Base-by-base conservation (phyloP, 1,284 basidiomycete species). In the Schizopora paradoxa region DNA sequence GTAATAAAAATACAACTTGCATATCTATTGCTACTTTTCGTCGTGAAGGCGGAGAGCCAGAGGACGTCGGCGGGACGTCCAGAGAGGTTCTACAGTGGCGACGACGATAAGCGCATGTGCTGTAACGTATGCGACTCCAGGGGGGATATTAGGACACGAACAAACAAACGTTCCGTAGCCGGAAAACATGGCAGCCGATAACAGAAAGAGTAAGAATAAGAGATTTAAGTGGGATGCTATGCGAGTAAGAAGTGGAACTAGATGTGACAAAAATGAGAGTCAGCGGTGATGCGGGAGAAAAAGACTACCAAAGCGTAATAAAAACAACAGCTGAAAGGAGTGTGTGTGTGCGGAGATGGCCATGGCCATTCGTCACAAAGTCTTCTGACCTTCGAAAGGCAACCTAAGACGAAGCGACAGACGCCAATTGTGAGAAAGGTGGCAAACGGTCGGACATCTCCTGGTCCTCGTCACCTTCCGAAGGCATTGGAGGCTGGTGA, bases 381-480 rank as follows among this genome's bases (percentile, higher is more conserved):
- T 51, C 58, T 54, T 56, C 58, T 56, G 50, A 57, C 63, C 46
- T 47, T 59, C 51, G 62, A 39, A 81, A 65, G 19, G 82, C 79
- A 34, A 78, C 74, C 50, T 77, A 77, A 49, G 76, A 74, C 49
- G 85, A 87, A 35, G 89, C 89, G 37, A 91, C 80, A 36, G 86
- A 86, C 58, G 86, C 84, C 49, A 89, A 68, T 48, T 85, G 76
- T 25, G 86, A 77, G 58, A 86, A 89, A 4, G 86, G 84, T 32
- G 86, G 86, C 40, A 83, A 71, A 46, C 76, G 69, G 55, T 77
- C 58, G 66, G 67, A 65, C 61, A 55, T 62, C 66, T 54, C 68
- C 62, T 36, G 44, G 46, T 45, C 52, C 41, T 49, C 64, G 67
- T 54, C 62, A 51, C 47, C 35, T 32, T 48, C 46, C 47, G 52